Base-by-base conservation (phyloP, 73 alveolate species). In the Paraurostyla sp. region DNA sequence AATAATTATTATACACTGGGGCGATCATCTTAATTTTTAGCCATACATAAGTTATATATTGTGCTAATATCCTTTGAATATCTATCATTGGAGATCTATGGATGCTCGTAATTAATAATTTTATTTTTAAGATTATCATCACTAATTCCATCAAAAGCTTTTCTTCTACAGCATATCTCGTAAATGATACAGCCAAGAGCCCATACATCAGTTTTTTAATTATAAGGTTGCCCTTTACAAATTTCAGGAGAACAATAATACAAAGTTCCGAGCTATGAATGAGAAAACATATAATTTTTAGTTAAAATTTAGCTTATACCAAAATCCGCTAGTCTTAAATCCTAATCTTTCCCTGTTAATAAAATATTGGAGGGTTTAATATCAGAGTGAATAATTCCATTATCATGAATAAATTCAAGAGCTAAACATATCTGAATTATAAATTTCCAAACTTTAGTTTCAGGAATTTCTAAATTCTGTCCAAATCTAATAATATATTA, bases 91-190 rank as follows among this genome's bases (percentile, higher is more conserved):
- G 99, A 96, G 29, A 98, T 92, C 7, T 93, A 97, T 49, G 91
- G 97, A 76, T 89, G 94, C 73, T 89, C 29, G 35, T 96, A 98
- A 41, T 91, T 90, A 30, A 94, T 94, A 33, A 98, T 97, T 80
- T 96, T 95, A 29, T 83, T 75, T 51, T 93, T 96, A 40, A 98
- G 63, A 7, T 98, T 97, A 32, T 91, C 94, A 40, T 97, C 88
- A 85, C 92, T 97, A 30, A 94, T 96, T 20, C 96, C 96, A 48
- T 80, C 93, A 90, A 88, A 95, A 33, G 98, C 97, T 48, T 65
- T 83, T 71, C 88, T 90, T 43, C 90, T 71, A 22, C 87, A 50
- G 60, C 95, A 80, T 30, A 95, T 78, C 89, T 95, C 98, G 87
- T 95, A 95, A 0, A 95, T 60, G 23, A 93, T 91, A 63, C 96